Conservation (phyloP, 495 filamentous ascomycete genomes). For the Astrocystis sublimbata region DNA sequence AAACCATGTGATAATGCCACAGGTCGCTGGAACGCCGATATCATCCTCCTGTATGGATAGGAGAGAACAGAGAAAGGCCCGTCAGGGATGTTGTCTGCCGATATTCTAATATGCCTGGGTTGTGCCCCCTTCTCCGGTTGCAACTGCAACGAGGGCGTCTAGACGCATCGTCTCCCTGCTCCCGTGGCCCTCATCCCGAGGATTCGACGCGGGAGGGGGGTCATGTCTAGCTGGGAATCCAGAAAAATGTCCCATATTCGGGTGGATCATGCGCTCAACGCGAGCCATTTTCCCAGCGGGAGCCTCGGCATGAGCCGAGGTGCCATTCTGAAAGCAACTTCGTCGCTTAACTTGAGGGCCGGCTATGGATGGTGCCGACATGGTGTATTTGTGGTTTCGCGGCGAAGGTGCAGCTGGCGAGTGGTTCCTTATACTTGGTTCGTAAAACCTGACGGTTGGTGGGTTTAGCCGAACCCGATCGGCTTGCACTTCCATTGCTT, state of each 20-base stretch:
- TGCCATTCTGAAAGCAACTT: constrained; percentile 68
- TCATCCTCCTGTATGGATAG: not conserved
- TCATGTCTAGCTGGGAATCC: constrained; percentile 46
- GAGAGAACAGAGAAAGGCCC: not conserved
- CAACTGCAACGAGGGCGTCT: constrained; percentile 85
- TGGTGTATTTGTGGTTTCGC: constrained; percentile 50
- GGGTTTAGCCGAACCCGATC: constrained; percentile 42
- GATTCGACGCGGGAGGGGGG: constrained; percentile 3
- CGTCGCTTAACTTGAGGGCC: constrained; percentile 64
- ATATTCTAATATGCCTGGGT: constrained; percentile 48
- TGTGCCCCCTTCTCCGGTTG: constrained; percentile 75
- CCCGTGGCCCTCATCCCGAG: constrained; percentile 35
- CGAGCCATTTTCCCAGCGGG: constrained; percentile 41
- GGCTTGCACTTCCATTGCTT: constrained; percentile 50
- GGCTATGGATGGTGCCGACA: constrained; percentile 50
- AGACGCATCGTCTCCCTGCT: constrained; percentile 60
- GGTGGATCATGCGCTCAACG: constrained; percentile 51
- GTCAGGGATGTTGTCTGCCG: not conserved
- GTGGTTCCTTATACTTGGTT: constrained; percentile 25
- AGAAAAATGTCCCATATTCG: constrained; percentile 46
- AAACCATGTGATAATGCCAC: constrained; percentile 23
- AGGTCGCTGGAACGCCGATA: constrained; percentile 15
- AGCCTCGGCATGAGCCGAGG: constrained; percentile 35
- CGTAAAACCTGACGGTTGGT: constrained; percentile 50
- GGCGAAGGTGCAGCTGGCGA: constrained; percentile 6